Conservation (phyloP, 352 stramenopile species). For the Phytopythium ostracodes region DNA sequence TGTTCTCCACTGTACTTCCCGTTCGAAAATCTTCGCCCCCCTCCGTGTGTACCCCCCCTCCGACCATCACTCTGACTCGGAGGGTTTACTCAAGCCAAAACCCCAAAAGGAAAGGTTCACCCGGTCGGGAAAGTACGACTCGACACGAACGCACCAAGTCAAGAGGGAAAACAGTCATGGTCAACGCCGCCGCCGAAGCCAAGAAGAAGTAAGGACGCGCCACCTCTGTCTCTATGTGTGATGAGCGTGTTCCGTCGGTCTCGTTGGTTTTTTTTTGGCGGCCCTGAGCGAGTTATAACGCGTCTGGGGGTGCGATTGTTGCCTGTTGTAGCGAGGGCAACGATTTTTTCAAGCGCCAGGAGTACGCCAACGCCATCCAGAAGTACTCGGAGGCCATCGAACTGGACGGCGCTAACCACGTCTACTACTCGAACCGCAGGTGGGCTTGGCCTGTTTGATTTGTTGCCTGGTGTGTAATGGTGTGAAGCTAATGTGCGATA, state of each 20-base stretch:
- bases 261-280: not conserved
- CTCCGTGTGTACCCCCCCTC: not conserved
- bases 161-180: conserved; percentile 26
- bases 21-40: not conserved
- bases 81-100: not conserved
- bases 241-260: not conserved
- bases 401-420: conserved; percentile 86
- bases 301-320: not conserved
- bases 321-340: conserved; percentile 89
- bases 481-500: not conserved
- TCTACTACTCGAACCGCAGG: conserved; percentile 94
- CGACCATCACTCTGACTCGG: not conserved
- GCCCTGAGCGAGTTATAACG: not conserved
- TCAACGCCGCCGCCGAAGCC: conserved; percentile 67
- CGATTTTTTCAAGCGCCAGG: conserved; percentile 90
- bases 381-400: conserved; percentile 93
- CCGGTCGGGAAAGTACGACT: not conserved
- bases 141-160: not conserved
- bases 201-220: conserved; percentile 74
- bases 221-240: not conserved
- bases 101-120: not conserved
- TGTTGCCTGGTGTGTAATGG: not conserved
- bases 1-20: conserved; percentile 5
- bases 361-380: conserved; percentile 86
- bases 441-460: conserved; percentile 11